phyloP scores from a whole-genome alignment of 2,329 filamentous ascomycete species.

The Grosmannia clavigera region DNA sequence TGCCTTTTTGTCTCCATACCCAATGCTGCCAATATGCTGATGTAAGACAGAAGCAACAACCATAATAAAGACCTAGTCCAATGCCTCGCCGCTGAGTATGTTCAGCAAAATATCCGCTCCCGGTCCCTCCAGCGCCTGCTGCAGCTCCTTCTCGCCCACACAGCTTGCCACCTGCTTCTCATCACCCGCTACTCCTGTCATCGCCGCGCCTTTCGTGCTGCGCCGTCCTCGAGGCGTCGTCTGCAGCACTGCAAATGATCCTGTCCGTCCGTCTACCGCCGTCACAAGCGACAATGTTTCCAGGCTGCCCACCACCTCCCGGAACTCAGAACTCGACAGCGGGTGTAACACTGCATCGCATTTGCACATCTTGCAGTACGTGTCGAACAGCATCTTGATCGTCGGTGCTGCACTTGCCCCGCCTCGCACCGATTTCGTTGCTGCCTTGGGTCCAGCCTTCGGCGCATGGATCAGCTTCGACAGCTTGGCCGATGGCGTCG shows the following conservation, averaged over 20 bases:
- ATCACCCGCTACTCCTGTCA: constrained; percentile 45
- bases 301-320: constrained; percentile 79
- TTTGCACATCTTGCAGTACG: constrained; percentile 73
- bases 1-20: not conserved
- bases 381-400: constrained; percentile 71
- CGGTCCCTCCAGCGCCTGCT: constrained; percentile 52
- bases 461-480: constrained; percentile 23
- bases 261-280: constrained; percentile 57
- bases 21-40: not conserved
- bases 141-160: constrained; percentile 69
- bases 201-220: constrained; percentile 23
- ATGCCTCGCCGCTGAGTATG: constrained; percentile 48
- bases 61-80: constrained; percentile 24
- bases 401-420: constrained; percentile 49
- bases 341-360: constrained; percentile 82
- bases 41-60: not conserved
- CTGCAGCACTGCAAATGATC: constrained; percentile 49
- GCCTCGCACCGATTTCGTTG: constrained; percentile 18
- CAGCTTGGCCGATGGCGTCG: constrained; percentile 4
- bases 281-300: constrained; percentile 76
- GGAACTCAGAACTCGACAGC: constrained; percentile 82
- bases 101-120: constrained; percentile 49
- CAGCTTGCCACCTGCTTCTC: constrained; percentile 70
- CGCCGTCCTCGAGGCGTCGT: constrained; percentile 61
- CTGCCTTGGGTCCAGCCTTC: constrained; percentile 32